A percentile compares a stretch with the other conserved stretches of the same genome.
phyloP scores from a whole-genome alignment of 2,329 filamentous ascomycete genomes.

The Penicillium rolfsii region DNA sequence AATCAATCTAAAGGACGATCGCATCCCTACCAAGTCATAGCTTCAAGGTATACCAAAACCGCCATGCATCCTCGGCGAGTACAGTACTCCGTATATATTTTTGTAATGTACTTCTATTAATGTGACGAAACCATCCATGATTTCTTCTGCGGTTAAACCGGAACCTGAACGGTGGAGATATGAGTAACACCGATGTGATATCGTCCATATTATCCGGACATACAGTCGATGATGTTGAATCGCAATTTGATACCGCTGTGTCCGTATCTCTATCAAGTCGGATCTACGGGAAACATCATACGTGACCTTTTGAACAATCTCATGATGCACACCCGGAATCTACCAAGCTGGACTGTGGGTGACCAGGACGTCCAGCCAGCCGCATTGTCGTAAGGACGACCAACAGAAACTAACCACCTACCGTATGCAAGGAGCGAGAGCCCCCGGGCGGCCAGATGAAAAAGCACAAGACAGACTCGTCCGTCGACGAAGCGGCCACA shows the following conservation, averaged over 20 bases:
- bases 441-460: constrained; percentile 14
- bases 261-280: not conserved
- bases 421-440: constrained; percentile 33
- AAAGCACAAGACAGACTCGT: not conserved
- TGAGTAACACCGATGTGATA: not conserved
- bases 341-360: not conserved
- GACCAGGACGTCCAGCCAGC: constrained; percentile 10
- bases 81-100: not conserved
- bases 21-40: not conserved
- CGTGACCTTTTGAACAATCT: not conserved
- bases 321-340: not conserved
- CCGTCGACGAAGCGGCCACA: not conserved
- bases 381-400: constrained; percentile 35
- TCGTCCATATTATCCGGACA: not conserved
- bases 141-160: not conserved
- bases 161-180: not conserved
- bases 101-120: not conserved
- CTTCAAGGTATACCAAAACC: not conserved
- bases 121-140: not conserved
- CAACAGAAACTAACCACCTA: not conserved
- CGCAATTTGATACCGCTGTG: not conserved
- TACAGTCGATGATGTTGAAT: not conserved
- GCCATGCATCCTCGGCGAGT: not conserved
- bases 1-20: not conserved
- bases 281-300: not conserved